phyloP scores from a whole-genome alignment of 768 basidiomycete genomes.

The Lentinula sp. region DNA sequence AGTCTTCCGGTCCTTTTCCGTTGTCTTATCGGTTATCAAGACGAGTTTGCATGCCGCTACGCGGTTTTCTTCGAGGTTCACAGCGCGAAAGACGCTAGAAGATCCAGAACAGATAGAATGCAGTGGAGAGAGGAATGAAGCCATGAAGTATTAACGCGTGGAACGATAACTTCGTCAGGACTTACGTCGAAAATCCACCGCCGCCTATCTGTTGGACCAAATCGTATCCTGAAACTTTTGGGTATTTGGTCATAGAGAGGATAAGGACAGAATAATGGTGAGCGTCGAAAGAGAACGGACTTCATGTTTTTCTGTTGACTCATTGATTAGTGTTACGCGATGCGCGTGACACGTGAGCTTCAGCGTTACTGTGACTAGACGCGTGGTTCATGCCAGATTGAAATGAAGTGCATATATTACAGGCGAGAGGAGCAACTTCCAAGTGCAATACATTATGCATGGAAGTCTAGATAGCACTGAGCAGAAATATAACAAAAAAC shows the following conservation, averaged over 20 bases:
- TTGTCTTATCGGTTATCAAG: constrained; percentile 53
- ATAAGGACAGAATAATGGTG: background rate
- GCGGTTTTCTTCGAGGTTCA: constrained; percentile 55
- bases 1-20: constrained; percentile 66
- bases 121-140: background rate
- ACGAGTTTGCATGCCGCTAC: constrained; percentile 90
- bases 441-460: background rate
- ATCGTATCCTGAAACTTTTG: constrained; percentile 46
- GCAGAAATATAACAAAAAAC: background rate
- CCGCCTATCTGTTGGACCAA: constrained; percentile 77
- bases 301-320: background rate
- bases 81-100: constrained; percentile 76
- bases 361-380: background rate
- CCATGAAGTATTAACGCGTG: background rate
- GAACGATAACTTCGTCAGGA: constrained; percentile 7
- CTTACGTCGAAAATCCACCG: constrained; percentile 82
- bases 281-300: background rate
- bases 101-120: background rate
- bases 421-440: background rate
- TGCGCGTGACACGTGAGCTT: background rate
- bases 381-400: background rate
- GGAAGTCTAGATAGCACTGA: background rate
- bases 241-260: background rate
- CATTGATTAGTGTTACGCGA: background rate
- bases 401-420: background rate